phyloP scores from a whole-genome alignment of 805 yeast genomes.

The Sugiyamaella chiloensis region DNA sequence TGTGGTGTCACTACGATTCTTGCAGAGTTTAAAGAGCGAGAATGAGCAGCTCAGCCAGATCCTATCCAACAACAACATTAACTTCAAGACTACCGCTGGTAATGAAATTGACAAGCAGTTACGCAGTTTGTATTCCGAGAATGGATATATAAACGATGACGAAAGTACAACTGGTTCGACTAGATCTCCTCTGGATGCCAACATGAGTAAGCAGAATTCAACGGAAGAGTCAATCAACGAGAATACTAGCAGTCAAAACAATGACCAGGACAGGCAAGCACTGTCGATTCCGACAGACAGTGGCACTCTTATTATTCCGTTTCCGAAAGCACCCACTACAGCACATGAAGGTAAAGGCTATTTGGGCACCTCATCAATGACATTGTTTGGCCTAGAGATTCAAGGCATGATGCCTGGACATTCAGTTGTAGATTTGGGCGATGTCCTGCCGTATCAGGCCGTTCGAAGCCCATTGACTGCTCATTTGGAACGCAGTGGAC shows the following conservation, averaged over 20 bases:
- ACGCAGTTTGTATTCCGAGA: background rate
- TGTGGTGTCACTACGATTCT: conserved; percentile 24
- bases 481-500: background rate
- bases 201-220: too few relatives aligned
- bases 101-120: background rate
- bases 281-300: background rate
- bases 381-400: conserved; percentile 19
- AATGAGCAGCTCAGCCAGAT: conserved; percentile 14
- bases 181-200: background rate
- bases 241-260: background rate
- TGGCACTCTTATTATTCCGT: conserved; percentile 6
- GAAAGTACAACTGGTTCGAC: background rate
- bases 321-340: conserved; percentile 2
- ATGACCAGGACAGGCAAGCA: background rate
- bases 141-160: conserved; percentile 1
- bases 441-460: conserved; percentile 2
- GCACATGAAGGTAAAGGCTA: background rate
- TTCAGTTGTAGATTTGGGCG: conserved; percentile 1
- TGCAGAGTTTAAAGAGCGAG: conserved; percentile 22
- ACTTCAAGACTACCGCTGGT: background rate
- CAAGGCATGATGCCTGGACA: conserved; percentile 14
- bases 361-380: conserved; percentile 15
- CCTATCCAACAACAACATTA: background rate
- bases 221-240: background rate
- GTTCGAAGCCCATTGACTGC: background rate